phyloP scores from a whole-genome alignment of 805 yeast species.

The Scheffersomyces coipomensis region DNA sequence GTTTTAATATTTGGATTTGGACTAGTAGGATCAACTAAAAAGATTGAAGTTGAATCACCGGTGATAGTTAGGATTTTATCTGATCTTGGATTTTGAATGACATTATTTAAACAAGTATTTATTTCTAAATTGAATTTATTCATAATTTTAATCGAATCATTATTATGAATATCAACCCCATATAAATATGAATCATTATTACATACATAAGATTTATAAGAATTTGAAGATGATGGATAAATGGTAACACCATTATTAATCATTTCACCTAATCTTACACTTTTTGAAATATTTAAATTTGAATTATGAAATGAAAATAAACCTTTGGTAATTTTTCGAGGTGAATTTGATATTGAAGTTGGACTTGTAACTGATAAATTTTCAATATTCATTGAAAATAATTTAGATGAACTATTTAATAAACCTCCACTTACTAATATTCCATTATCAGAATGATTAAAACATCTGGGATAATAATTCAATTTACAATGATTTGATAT shows the following conservation, averaged over 20 bases:
- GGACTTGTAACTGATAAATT: constrained; percentile 13
- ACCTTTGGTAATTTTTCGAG: constrained; percentile 53
- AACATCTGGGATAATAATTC: constrained; percentile 70
- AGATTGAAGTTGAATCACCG: constrained; percentile 75
- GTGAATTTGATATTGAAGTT: constrained; percentile 4
- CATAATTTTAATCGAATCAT: constrained; percentile 40
- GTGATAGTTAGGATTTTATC: constrained; percentile 46
- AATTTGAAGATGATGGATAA: constrained; percentile 31
- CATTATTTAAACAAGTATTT: constrained; percentile 73
- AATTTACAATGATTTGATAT: constrained; percentile 44
- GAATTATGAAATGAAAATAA: constrained; percentile 58
- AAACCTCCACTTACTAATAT: constrained; percentile 49
- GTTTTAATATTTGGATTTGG: constrained; percentile 28
- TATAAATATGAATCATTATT: constrained; percentile 81
- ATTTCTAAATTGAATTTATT: constrained; percentile 46
- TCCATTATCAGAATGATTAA: constrained; percentile 53
- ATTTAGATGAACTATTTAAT: constrained; percentile 37
- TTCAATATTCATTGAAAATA: constrained; percentile 21
- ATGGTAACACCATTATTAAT: constrained; percentile 79
- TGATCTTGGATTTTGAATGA: constrained; percentile 54
- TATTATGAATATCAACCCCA: constrained; percentile 53
- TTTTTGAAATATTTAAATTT: constrained; percentile 43
- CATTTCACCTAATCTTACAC: constrained; percentile 69
- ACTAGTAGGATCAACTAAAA: constrained; percentile 48
- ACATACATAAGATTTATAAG: constrained; percentile 65